phyloP scores from a whole-genome alignment of 2,329 filamentous ascomycete species.

The Blastomyces parvus region DNA sequence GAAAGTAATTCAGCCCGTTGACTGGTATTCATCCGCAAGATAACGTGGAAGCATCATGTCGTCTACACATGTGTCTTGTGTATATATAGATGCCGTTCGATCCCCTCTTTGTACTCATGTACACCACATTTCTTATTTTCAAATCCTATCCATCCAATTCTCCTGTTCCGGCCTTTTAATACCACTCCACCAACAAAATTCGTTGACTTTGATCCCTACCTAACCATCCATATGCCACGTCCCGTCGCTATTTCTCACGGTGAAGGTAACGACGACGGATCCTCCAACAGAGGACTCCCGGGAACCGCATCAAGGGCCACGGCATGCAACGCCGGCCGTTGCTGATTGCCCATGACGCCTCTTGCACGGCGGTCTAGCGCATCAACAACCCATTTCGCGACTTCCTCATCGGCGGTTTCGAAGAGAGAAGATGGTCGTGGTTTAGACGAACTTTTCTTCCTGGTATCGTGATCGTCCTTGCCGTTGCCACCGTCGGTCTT shows the following conservation, averaged over 20 bases:
- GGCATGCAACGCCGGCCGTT: slow-evolving; percentile 76
- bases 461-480: slow-evolving; percentile 17
- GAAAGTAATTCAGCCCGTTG: background rate
- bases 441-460: slow-evolving; percentile 26
- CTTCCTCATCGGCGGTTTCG: slow-evolving; percentile 63
- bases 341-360: slow-evolving; percentile 45
- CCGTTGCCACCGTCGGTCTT: background rate
- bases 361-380: slow-evolving; percentile 59
- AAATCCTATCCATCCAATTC: background rate
- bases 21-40: background rate
- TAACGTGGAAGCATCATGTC: background rate
- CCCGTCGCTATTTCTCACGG: background rate
- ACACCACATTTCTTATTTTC: background rate
- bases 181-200: background rate
- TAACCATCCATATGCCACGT: background rate
- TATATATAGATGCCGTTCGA: background rate
- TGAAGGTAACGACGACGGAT: slow-evolving; percentile 15
- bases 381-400: slow-evolving; percentile 71
- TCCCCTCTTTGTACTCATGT: background rate
- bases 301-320: slow-evolving; percentile 68
- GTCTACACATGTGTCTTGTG: no score
- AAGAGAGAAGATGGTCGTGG: slow-evolving; percentile 25
- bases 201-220: background rate
- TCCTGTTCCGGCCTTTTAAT: no score
- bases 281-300: slow-evolving; percentile 30